Conservation (phyloP, 257 asterid species). For the Thymus quinquecostatus region DNA sequence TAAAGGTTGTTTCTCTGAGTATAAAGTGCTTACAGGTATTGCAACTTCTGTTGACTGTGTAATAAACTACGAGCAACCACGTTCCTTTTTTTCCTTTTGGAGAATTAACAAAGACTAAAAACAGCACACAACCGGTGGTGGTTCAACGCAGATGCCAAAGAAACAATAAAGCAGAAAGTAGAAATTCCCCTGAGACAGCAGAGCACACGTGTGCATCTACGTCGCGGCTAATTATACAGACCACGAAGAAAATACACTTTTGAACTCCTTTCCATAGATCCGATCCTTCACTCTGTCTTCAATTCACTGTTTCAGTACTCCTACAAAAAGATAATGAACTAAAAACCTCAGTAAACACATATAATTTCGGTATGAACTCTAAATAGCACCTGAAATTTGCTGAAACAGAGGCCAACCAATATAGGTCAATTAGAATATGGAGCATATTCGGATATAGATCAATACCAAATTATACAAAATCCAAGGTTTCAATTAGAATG, state of each 20-base stretch:
- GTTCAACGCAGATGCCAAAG: background rate
- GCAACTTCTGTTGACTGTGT: no score
- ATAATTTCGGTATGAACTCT: background rate
- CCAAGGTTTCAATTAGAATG: background rate
- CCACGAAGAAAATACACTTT: slow-evolving; percentile 12
- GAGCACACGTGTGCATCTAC: slow-evolving; percentile 23
- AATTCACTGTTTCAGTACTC: background rate
- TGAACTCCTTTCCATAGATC: background rate
- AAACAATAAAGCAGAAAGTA: background rate
- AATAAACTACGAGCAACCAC: no score
- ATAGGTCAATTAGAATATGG: background rate
- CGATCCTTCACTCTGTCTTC: background rate
- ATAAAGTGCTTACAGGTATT: no score
- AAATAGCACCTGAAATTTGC: background rate
- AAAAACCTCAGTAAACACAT: background rate
- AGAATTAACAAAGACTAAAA: background rate
- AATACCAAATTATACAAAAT: slow-evolving; percentile 4
- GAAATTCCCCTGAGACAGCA: slow-evolving; percentile 21
- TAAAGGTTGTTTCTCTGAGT: no score
- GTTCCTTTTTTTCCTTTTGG: no score
- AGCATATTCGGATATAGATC: slow-evolving; percentile 18
- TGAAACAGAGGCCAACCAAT: background rate
- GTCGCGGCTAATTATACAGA: slow-evolving; percentile 6
- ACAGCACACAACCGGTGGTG: background rate
- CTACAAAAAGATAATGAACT: background rate